Conservation (phyloP, 352 stramenopile genomes). For the Phytophthora idaei region DNA sequence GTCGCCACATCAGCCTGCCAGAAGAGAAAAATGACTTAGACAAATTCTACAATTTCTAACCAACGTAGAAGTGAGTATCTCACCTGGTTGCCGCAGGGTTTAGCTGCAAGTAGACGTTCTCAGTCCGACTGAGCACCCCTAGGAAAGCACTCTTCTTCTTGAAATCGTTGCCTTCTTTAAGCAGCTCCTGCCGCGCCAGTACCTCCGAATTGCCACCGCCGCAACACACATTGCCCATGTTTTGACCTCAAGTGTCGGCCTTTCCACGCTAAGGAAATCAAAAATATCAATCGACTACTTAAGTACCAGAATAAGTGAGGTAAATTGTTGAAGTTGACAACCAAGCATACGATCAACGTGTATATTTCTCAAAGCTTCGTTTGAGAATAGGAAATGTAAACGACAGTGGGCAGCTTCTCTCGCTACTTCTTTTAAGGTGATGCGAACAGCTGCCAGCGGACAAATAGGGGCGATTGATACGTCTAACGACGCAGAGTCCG, state of each 20-base stretch:
- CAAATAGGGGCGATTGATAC: constrained; percentile 2
- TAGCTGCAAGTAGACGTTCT: constrained; percentile 65
- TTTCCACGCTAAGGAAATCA: constrained; percentile 11
- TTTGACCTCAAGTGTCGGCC: constrained; percentile 1
- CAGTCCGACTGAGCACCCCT: constrained; percentile 62
- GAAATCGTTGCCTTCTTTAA: constrained; percentile 72
- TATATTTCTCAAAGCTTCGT: constrained; percentile 19
- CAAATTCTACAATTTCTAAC: background rate
- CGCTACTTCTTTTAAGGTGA: background rate
- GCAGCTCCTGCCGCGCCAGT: constrained; percentile 59
- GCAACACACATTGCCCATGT: constrained; percentile 78
- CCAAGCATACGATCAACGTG: constrained; percentile 10
- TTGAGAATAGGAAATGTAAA: constrained; percentile 13
- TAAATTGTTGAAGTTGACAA: constrained; percentile 1
- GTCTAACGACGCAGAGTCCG: constrained; percentile 22
- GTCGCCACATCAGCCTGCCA: constrained; percentile 53
- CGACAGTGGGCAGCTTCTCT: constrained; percentile 15
- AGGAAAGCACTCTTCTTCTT: constrained; percentile 74
- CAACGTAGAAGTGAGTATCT: background rate
- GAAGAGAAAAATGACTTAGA: background rate
- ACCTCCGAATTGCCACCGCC: constrained; percentile 60
- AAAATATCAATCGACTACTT: constrained; percentile 17
- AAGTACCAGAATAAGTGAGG: constrained; percentile 21
- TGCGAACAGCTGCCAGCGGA: constrained; percentile 11
- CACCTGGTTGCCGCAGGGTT: constrained; percentile 55